Base-by-base conservation (phyloP, 164 flowering plant genomes). In the Taxillus chinensis region DNA sequence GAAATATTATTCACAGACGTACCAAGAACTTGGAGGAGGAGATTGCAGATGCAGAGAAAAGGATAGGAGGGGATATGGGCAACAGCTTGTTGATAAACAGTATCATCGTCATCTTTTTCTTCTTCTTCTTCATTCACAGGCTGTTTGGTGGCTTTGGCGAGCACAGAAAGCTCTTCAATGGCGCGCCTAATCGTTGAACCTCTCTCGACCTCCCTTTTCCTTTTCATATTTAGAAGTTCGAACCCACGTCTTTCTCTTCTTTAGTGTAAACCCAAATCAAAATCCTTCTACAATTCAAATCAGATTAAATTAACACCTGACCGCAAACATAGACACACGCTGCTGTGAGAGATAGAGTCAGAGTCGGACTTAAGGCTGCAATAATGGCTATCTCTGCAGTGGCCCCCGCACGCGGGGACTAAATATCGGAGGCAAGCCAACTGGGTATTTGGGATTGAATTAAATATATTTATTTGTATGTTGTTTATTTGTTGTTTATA, bases 1-100 rank as follows among this genome's bases (percentile, higher is more conserved):
- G 27, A 27, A 27, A 2, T 27, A 27, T 0, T 27, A 27, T 27
- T 27, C 56, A 68, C 45, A 60, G 49, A 71, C 77, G 11, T 16
- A 88, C 97, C 96, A 69, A 91, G 96, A 70, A 86, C 72, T 74
- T 83, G 88, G 70, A 89, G 61, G 61, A 84, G 64, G 68, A 82
- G 68, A 58, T 72, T 74, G 87, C 89, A 89, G 64, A 81, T 60
- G 67, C 71, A 62, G 2, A 89, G 78, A 62, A 91, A 85, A 61
- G 84, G 79, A 69, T 72, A 75, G 64, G 75, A 71, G 61, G 92
- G 84, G 46, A 91, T 68, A 51, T 67, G 61, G 10, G 69, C 57
- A 62, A 56, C 64, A 38, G 57, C 71, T 57, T 12, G 48, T 64
- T 66, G 4, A 8, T 48, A 4, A 48, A 4, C 13, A 48, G 0